Base-by-base conservation (phyloP, 179 eudicot species). In the Silene noctiflora region DNA sequence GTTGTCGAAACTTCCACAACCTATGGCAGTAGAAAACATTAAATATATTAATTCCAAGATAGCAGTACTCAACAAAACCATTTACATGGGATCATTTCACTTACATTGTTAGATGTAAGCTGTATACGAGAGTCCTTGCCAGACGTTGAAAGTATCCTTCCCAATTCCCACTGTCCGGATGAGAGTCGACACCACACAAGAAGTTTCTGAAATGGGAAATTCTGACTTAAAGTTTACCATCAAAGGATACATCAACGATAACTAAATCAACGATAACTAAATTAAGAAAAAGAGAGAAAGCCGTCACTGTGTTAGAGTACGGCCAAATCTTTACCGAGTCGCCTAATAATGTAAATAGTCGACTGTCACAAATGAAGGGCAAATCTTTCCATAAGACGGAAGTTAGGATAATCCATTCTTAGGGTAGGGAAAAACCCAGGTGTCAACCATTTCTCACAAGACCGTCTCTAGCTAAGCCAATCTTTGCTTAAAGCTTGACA, bases 131-230 rank as follows among this genome's bases (percentile, higher is more conserved):
- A 88, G 69, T 85, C 88, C 51, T 88, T 88, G 71, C 90, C 91
- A 48, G 79, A 79, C 35, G 88, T 86, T 86, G 98, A 90, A 76
- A 81, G 83, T 80, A 94, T 89, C 25, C 78, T 82, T 77, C 96
- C 98, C 65, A 78, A 74, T 66, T 88, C 88, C 97, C 95, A 94
- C 33, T 79, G 84, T 75, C 91, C 88, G 76, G 87, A 84, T 71
- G 79, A 84, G 20, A 82, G 84, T 69, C 82, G 86, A 78, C 96
- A 91, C 98, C 98, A 94, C 51, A 91, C 89, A 70, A 87, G 85
- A 77, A 90, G 97, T 88, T 88, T 90, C 98, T 94, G 90, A 79
- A 81, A 80, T 56, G 69, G 63, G 51, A 48, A 77, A 63, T 51
- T 14, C 31, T 1, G 35, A 77, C 56, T 80, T 39, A 76, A 81